Base-by-base conservation (phyloP, 2,329 filamentous ascomycete genomes). In the Samsoniella hepiali region DNA sequence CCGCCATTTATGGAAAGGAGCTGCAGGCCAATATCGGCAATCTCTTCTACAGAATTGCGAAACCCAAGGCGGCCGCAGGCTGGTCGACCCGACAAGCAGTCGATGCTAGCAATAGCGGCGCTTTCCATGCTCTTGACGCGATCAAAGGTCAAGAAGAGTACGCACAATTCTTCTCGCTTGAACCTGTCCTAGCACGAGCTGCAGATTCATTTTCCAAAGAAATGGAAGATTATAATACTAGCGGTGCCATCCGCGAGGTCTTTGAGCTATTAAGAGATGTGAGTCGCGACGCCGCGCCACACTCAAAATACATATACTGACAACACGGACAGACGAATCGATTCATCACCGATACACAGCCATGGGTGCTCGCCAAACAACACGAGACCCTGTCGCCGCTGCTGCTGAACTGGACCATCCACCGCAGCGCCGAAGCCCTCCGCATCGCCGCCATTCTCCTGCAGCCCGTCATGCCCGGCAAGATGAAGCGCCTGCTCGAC, bases 381-480 rank as follows among this genome's bases (percentile, higher is more conserved):
- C 68, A 71, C 2, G 72, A 75, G 6, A 67, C 70, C 0, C 70
- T 73, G 2, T 75, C 75, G 40, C 75, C 73, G 1, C 71, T 62
- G 51, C 74, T 81, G 2, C 76, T 88, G 17, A 78, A 88, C 67
- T 79, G 81, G 68, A 82, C 84, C 44, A 81, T 99, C 34, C 97
- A 86, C 73, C 81, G 89, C 50, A 81, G 82, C 50, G 84, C 88
- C 9, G 95, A 99, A 76, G 84, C 89, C 5, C 74, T 97, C 54
- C 89, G 95, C 44, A 85, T 97, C 31, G 80, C 82, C 0, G 91
- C 88, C 15, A 97, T 99, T 68, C 79, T 98, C 54, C 79, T 99
- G 51, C 93, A 97, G 74, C 93, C 95, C 1, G 91, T 93, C 71
- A 96, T 99, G 84, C 95, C 95, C 0, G 81, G 79, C 47, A 96